A percentile compares a stretch with the other conserved stretches of the same genome.
Conservation (phyloP, 2,329 filamentous ascomycete species). For the Samsoniella hepiali region DNA sequence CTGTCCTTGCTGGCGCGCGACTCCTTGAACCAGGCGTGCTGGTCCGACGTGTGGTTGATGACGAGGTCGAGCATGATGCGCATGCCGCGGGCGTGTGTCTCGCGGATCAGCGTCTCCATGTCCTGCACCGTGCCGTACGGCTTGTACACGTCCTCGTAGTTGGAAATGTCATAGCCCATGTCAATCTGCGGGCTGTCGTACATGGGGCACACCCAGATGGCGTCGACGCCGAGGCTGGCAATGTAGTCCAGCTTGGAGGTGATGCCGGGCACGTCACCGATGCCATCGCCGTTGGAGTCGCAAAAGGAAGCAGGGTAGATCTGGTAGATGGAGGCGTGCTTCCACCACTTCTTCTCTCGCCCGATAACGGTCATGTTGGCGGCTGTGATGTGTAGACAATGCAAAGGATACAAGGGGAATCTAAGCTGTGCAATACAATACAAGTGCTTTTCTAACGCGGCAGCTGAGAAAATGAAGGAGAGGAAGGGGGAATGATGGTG, state of each 20-base stretch:
- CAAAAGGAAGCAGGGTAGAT: conserved; percentile 59
- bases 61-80: conserved; percentile 72
- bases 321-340: conserved; percentile 55
- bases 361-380: conserved; percentile 26
- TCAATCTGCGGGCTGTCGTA: conserved; percentile 63
- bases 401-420: neutral
- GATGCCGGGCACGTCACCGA: conserved; percentile 62
- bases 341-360: conserved; percentile 47
- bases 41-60: conserved; percentile 72
- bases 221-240: conserved; percentile 57
- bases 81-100: conserved; percentile 61
- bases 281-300: conserved; percentile 55
- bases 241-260: conserved; percentile 61
- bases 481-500: conserved; percentile 3
- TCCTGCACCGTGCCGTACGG: conserved; percentile 66
- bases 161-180: conserved; percentile 68
- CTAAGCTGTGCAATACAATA: neutral
- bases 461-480: neutral
- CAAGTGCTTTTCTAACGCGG: no score
- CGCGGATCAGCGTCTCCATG: conserved; percentile 59
- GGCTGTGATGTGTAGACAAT: neutral
- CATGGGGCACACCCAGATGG: conserved; percentile 66
- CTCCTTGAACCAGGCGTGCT: conserved; percentile 69
- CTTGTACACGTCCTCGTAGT: conserved; percentile 63
- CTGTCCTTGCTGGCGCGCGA: conserved; percentile 59